Base-by-base conservation (phyloP, 352 stramenopile species). In the Globisporangium nunn region DNA sequence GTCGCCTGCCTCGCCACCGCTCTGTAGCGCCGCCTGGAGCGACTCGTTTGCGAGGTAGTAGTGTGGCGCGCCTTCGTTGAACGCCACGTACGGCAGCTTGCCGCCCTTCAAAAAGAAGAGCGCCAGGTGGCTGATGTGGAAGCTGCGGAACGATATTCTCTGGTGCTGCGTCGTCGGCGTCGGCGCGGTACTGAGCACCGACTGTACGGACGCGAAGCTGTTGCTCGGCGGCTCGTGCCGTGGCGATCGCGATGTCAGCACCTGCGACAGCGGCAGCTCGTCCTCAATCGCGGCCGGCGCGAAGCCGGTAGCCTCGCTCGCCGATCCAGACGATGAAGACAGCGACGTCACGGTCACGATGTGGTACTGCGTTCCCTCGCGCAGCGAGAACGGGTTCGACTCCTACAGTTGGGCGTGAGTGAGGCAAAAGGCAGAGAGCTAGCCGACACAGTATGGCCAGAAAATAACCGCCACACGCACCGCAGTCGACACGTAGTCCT, bases 21-120 rank as follows among this genome's bases (percentile, higher is more conserved):
- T 76, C 45, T 74, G 72, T 52, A 81, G 74, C 14, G 79, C 81
- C 3, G 78, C 81, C 60, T 88, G 78, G 53, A 92, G 85, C 23
- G 77, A 87, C 56, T 92, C 81, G 68, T 81, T 87, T 18, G 81
- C 78, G 35, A 92, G 59, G 57, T 86, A 92, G 47, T 92, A 92
- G 57, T 92, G 74, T 11, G 81, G 81, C 35, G 75, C 76, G 23
- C 81, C 81, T 56, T 92, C 79, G 58, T 92, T 92, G 52, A 92
- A 92, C 14, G 81, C 81, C 33, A 92, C 78, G 52, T 92, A 92
- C 54, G 79, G 81, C 23, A 88, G 52, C 48, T 89, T 89, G 12
- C 79, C 81, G 37, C 68, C 79, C 40, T 86, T 86, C 5, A 88
- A 58, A 57, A 92, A 92, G 62, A 92, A 92, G 40, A 92, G 56